Base-by-base conservation (phyloP, 169 alveolate genomes). In the Plasmodium gonderi region DNA sequence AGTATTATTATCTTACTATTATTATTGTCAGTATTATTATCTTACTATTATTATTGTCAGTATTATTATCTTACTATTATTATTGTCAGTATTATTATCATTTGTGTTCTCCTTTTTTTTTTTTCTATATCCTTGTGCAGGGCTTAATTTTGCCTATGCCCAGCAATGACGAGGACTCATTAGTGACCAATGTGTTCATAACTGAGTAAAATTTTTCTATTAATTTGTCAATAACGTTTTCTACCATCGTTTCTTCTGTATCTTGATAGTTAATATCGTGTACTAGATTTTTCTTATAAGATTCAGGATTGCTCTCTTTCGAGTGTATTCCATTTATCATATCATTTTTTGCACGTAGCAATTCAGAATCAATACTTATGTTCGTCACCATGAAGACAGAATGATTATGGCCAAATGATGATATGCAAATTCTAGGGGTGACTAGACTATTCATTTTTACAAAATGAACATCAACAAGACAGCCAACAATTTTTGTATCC, bases 401-500 rank as follows among this genome's bases (percentile, higher is more conserved):
- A 20, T 17, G 69, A 31, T 54, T 23, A 17, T 54, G 36, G n/a
- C 29, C 69, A 20, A 31, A 54, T 1, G 69, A 17, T 1, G 69
- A 54, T 6, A 31, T 20, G 5, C 69, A 54, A 54, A 54, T 54
- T 12, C 12, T 23, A 31, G 31, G n/a, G 33, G 69, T 20, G 69
- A n/a, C 69, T 54, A 12, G 33, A 1, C 12, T 54, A 20, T 54
- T 31, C 23, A 12, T 54, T 54, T 60, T 3, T n/a, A 80, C 20
- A 64, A 60, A 45, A 44, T 33, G 42, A 47, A 89, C 42, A 38
- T 89, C 47, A 33, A 89, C 90, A 23, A 89, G 38, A 42, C 94
- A 64, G 2, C 80, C 82, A 40, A 76, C 38, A 76, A 89, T 44
- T 77, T 89, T 65, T 67, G 31, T 89, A 77, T 77, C 23, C 67